A percentile compares a stretch with the other conserved stretches of the same genome.
Evolutionary conservation across 2,329 filamentous ascomycete genomes (phyloP).

Genomic region (Herpotrichia juniperi): DNA sequence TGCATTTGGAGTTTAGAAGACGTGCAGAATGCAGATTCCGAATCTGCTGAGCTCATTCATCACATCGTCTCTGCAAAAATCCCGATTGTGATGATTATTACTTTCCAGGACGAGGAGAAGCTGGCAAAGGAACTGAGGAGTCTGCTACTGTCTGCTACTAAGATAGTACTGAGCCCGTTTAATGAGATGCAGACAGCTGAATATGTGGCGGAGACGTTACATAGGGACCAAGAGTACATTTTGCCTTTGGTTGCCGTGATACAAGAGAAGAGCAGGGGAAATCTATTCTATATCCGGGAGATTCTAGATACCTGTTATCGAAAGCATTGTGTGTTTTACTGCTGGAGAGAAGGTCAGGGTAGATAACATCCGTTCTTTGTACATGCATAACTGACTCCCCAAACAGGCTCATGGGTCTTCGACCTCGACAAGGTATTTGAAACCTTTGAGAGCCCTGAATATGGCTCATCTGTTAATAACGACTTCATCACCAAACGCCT

Average conservation of each 20-base stretch:
- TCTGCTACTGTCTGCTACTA: conserved; percentile 58
- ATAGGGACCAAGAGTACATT: conserved; percentile 72
- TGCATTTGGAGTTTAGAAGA: conserved; percentile 91
- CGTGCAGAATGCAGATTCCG: conserved; percentile 86
- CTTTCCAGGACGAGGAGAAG: conserved; percentile 54
- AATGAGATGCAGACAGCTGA: conserved; percentile 79
- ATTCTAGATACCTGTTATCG: conserved; percentile 88
- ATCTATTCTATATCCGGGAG: conserved; percentile 89
- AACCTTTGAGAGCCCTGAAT: conserved; percentile 78
- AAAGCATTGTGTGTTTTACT: conserved; percentile 89
- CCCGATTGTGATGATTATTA: conserved; percentile 73
- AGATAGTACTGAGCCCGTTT: conserved; percentile 74
- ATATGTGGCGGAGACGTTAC: conserved; percentile 83
- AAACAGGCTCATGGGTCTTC: conserved; percentile 73
- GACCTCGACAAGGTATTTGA: conserved; percentile 85
- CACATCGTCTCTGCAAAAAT: conserved; percentile 80
- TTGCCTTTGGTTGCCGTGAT: conserved; percentile 81
- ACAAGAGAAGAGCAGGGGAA: conserved; percentile 86
- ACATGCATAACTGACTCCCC: not conserved
- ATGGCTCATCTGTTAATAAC: conserved; percentile 79
- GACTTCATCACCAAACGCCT: conserved; percentile 82
- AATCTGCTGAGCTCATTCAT: conserved; percentile 81
- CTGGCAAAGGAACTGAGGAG: conserved; percentile 44
- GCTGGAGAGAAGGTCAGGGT: conserved; percentile 69
- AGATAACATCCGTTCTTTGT: not conserved